A percentile compares a stretch with the other conserved stretches of the same genome.
Evolutionary conservation across 441 rosid genomes (phyloP).

Genomic region (Croton setiger): DNA sequence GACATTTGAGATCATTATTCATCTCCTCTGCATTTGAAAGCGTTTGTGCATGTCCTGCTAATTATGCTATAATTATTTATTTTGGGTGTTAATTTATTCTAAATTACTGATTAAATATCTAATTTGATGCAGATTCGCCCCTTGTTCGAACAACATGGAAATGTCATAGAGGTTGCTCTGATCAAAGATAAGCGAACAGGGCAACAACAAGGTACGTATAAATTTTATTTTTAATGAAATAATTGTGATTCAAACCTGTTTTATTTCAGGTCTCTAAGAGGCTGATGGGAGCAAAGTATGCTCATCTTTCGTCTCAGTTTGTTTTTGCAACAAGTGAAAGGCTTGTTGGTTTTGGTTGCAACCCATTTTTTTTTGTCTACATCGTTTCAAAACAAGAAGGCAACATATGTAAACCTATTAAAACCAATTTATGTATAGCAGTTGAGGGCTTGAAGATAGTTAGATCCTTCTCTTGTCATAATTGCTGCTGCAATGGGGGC

Average conservation of each 20-base stretch:
- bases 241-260: conserved; percentile 43
- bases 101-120: neutral
- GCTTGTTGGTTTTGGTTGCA: conserved; percentile 69
- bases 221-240: conserved; percentile 38
- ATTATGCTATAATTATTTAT: neutral
- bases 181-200: conserved; percentile 98
- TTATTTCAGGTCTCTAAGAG: conserved; percentile 88
- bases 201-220: conserved; percentile 86
- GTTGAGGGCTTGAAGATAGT: conserved; percentile 40
- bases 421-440: conserved; percentile 48
- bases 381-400: conserved; percentile 59
- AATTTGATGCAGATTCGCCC: conserved; percentile 68
- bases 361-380: conserved; percentile 40
- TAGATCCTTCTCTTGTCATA: conserved; percentile 47
- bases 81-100: neutral
- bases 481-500: conserved; percentile 53
- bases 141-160: conserved; percentile 83
- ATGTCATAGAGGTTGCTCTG: conserved; percentile 92
- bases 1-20: neutral
- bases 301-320: conserved; percentile 78
- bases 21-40: neutral
- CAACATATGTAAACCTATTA: conserved; percentile 52
- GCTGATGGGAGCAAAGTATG: conserved; percentile 92
- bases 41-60: neutral
- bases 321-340: conserved; percentile 66